Conservation (phyloP, 2,329 filamentous ascomycete genomes). For the Thyridium curvatum region DNA sequence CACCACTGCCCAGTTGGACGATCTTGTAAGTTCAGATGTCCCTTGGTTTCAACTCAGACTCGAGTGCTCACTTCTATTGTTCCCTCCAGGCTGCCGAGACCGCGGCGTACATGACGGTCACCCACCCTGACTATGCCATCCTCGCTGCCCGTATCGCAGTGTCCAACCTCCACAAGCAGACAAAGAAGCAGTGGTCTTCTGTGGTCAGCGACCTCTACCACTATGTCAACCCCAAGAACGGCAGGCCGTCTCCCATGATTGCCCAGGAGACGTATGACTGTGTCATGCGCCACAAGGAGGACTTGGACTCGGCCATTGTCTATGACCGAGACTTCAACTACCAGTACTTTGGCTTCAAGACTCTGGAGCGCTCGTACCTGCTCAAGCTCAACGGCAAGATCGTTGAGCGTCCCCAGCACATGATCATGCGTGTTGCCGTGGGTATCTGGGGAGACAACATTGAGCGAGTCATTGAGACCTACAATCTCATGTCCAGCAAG, state of each 20-base stretch:
- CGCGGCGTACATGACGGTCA: conserved; percentile 99
- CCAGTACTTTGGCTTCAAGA: conserved; percentile 99
- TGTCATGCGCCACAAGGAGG: conserved; percentile 92
- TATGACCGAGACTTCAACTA: conserved; percentile 99
- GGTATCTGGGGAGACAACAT: conserved; percentile 95
- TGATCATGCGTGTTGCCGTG: conserved; percentile 99
- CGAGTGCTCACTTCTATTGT: not conserved
- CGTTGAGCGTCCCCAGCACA: conserved; percentile 94
- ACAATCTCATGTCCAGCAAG: conserved; percentile 98
- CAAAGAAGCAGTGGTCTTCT: conserved; percentile 98
- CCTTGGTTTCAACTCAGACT: not conserved
- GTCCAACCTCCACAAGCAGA: conserved; percentile 99
- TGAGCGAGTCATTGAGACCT: conserved; percentile 92
- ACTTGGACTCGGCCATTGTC: conserved; percentile 97
- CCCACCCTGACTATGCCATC: conserved; percentile 97
- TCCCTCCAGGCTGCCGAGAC: conserved; percentile 81
- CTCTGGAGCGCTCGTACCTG: conserved; percentile 93
- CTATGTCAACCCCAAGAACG: conserved; percentile 94
- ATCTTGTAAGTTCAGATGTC: conserved; percentile 64
- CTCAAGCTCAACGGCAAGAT: conserved; percentile 94
- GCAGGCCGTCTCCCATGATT: conserved; percentile 84
- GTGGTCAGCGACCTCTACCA: conserved; percentile 90
- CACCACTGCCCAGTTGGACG: conserved; percentile 91
- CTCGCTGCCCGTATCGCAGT: conserved; percentile 97
- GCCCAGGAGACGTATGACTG: conserved; percentile 84